Conservation (phyloP, 2,329 filamentous ascomycete species). For the Emmonsia crescens region DNA sequence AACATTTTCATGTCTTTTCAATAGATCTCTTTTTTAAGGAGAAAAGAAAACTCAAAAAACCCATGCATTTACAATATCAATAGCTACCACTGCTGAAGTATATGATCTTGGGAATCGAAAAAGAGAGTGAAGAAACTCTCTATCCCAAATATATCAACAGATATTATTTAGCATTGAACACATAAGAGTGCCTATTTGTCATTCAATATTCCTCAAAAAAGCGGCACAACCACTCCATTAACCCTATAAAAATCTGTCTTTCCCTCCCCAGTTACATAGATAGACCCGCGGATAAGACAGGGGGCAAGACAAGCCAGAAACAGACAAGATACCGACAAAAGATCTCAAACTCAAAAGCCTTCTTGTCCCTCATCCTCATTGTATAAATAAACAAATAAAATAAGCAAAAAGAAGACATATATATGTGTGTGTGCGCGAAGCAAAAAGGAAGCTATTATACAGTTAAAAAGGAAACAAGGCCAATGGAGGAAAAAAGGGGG, state of each 20-base stretch:
- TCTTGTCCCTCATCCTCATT: neutral
- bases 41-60: neutral
- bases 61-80: neutral
- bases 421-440: neutral
- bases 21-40: neutral
- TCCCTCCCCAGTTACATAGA: neutral
- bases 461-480: neutral
- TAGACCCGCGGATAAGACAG: neutral
- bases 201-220: neutral
- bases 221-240: neutral
- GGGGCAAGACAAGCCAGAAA: no score
- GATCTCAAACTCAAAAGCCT: neutral
- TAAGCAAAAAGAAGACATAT: neutral
- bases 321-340: neutral
- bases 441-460: conserved; percentile 1
- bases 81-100: no score
- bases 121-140: no score
- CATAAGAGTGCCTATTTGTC: neutral
- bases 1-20: neutral
- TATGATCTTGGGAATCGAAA: no score
- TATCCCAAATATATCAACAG: no score
- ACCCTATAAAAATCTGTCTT: neutral
- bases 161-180: neutral
- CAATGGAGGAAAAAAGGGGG: neutral
- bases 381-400: neutral